Evolutionary conservation across 768 basidiomycete genomes (phyloP).

Genomic region (Lentinula detonsa): DNA sequence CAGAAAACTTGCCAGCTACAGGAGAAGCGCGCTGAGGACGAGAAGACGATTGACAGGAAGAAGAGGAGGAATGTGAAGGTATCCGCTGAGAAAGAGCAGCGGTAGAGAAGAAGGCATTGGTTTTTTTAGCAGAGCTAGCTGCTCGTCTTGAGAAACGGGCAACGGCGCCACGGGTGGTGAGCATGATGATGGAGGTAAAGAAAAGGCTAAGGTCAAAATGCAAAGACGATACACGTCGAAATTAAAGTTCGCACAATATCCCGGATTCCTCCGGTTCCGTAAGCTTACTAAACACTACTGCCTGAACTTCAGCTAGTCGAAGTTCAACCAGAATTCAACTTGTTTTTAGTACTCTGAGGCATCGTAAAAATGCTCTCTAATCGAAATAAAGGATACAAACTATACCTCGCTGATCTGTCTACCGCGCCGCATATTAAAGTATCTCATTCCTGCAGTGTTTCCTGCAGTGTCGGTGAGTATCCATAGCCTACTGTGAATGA

Average conservation of each 20-base stretch:
- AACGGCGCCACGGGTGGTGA: constrained; percentile 82
- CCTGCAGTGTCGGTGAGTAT: too few species aligned
- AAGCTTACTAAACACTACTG: neutral
- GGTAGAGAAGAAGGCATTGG: constrained; percentile 78
- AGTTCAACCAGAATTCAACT: neutral
- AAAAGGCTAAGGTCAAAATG: neutral
- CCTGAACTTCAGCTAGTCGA: neutral
- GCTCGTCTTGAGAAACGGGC: constrained; percentile 85
- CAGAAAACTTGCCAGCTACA: constrained; percentile 43
- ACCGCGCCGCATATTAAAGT: too few species aligned
- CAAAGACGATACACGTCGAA: constrained; percentile 32
- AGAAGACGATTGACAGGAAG: constrained; percentile 33
- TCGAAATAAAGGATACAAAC: too few species aligned
- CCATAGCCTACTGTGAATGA: too few species aligned
- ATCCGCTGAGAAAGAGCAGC: constrained; percentile 53
- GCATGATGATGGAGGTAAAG: constrained; percentile 50
- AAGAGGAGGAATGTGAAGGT: constrained; percentile 30
- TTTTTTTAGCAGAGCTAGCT: constrained; percentile 66
- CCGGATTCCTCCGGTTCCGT: constrained; percentile 3
- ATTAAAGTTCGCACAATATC: constrained; percentile 40
- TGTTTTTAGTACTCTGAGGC: too few species aligned
- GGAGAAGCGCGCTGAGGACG: constrained; percentile 46
- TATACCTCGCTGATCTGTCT: too few species aligned
- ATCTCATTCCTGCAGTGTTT: too few species aligned
- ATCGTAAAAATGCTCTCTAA: too few species aligned